These are phyloP conservation scores for Zalerion maritima DNA, from an alignment of 495 filamentous ascomycete species.

Conservation along the genomic window DNA sequence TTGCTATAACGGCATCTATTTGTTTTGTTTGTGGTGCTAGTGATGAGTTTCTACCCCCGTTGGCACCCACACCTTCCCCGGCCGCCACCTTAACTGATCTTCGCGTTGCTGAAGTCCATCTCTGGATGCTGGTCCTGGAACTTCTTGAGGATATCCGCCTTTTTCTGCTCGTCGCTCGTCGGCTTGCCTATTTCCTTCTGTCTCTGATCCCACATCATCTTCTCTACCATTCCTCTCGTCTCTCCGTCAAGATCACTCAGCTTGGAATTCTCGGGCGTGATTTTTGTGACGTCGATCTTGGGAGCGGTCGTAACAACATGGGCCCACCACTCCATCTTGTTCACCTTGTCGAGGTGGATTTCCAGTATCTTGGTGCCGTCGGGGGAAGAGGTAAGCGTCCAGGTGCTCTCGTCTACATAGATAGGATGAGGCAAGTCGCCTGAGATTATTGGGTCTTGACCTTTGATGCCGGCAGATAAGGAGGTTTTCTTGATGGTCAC, in stretches of 20 bases:
- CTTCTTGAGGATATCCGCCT: conserved; percentile 80
- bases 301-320: conserved; percentile 75
- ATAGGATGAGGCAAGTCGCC: conserved; percentile 74
- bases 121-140: conserved; percentile 66
- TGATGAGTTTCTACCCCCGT: no score
- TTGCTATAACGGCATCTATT: no score
- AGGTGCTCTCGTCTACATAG: conserved; percentile 73
- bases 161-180: conserved; percentile 83
- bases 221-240: conserved; percentile 97
- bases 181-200: conserved; percentile 86
- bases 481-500: conserved; percentile 70
- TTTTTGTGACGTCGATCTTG: conserved; percentile 87
- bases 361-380: conserved; percentile 57
- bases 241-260: conserved; percentile 87
- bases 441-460: conserved; percentile 79
- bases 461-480: conserved; percentile 73
- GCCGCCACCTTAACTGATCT: conserved; percentile 46
- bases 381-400: conserved; percentile 68
- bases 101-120: conserved; percentile 72
- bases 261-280: conserved; percentile 81
- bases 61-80: no score
- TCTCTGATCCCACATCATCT: conserved; percentile 99
- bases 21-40: no score
- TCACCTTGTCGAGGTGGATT: conserved; percentile 89
- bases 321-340: conserved; percentile 97